Conservation (phyloP, 768 basidiomycete genomes). For the Agaricus bisporus region DNA sequence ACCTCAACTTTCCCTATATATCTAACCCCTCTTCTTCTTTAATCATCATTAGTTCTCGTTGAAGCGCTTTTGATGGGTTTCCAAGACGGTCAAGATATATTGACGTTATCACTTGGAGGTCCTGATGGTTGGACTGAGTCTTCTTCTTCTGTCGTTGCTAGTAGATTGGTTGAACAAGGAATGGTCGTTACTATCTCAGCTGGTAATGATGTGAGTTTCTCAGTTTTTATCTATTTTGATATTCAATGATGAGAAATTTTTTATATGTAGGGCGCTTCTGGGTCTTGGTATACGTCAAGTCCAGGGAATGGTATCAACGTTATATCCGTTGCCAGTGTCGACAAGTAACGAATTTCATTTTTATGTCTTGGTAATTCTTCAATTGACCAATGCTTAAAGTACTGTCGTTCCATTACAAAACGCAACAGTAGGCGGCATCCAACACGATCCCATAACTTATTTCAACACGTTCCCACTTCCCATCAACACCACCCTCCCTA, state of each 20-base stretch:
- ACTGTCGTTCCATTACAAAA: conserved; percentile 53
- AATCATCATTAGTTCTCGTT: conserved; percentile 31
- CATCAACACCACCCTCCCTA: conserved; percentile 37
- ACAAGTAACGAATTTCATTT: conserved; percentile 31
- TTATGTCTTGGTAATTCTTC: too few species aligned
- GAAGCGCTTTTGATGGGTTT: conserved; percentile 47
- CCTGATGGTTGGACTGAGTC: conserved; percentile 60
- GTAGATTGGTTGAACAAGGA: conserved; percentile 49
- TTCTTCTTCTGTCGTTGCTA: conserved; percentile 47
- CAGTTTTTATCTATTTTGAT: too few species aligned
- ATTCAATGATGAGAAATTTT: not conserved
- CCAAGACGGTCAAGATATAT: conserved; percentile 51
- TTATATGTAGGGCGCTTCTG: conserved; percentile 36
- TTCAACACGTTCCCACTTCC: conserved; percentile 45
- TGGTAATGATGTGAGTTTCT: conserved; percentile 44
- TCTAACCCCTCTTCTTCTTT: too few species aligned
- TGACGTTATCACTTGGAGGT: conserved; percentile 63
- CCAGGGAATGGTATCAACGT: conserved; percentile 49
- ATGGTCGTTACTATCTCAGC: conserved; percentile 60
- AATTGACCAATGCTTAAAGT: conserved; percentile 18
- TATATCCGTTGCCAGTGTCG: conserved; percentile 50
- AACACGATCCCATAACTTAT: conserved; percentile 47
- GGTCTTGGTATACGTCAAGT: conserved; percentile 55
- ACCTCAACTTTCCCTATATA: not conserved
- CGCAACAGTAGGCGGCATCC: conserved; percentile 43